These are phyloP conservation scores for Pleurotus pulmonarius DNA, from an alignment of 768 basidiomycete genomes.

Conservation along the genomic window DNA sequence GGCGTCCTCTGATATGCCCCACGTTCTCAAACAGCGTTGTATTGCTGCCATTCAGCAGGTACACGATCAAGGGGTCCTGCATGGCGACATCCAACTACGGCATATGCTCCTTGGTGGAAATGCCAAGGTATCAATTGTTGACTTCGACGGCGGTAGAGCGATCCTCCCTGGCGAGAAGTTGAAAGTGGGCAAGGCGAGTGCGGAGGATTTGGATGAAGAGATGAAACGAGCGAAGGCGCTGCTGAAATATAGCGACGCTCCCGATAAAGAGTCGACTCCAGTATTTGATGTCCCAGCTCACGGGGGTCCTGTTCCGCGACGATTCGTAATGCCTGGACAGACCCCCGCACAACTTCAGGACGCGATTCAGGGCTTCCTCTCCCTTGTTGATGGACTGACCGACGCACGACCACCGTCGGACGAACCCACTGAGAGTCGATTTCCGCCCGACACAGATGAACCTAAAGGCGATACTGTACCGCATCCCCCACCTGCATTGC, in stretches of 20 bases:
- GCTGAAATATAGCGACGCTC: conserved; percentile 37
- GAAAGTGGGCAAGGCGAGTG: conserved; percentile 30
- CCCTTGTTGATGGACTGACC: conserved; percentile 4
- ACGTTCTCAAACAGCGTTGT: conserved; percentile 46
- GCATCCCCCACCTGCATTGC: background rate
- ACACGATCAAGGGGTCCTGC: conserved; percentile 43
- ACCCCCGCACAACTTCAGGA: conserved; percentile 11
- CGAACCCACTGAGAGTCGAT: background rate
- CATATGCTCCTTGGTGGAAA: conserved; percentile 56
- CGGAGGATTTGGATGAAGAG: conserved; percentile 42
- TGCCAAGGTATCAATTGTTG: conserved; percentile 48
- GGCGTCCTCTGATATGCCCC: conserved; percentile 55
- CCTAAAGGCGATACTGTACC: background rate
- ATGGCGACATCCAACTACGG: conserved; percentile 42
- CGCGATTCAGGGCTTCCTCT: conserved; percentile 11
- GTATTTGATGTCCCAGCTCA: background rate
- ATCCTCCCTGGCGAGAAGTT: conserved; percentile 22
- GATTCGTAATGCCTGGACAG: conserved; percentile 19
- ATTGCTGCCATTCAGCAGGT: conserved; percentile 47
- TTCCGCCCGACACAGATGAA: background rate
- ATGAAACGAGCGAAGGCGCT: conserved; percentile 54
- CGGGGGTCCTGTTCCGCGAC: background rate
- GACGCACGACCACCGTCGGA: background rate
- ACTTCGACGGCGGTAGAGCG: conserved; percentile 43
- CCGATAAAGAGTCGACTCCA: background rate